A percentile compares a stretch with the other conserved stretches of the same genome.
Evolutionary conservation across 371 early-diverging fungal species (phyloP).

Genomic region (Capillidium heterosporum): DNA sequence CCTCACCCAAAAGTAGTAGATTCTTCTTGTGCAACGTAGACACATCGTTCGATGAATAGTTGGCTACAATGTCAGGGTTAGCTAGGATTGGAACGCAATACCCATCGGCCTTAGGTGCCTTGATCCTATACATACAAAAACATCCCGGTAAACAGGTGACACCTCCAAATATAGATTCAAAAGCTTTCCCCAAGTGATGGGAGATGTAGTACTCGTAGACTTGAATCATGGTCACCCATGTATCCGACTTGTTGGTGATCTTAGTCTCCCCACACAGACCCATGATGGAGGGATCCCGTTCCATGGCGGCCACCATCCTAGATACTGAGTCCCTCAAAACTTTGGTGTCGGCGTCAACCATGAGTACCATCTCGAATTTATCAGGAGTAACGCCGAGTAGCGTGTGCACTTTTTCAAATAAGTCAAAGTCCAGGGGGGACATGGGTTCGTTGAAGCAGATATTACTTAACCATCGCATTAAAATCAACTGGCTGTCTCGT

Average conservation of each 20-base stretch:
- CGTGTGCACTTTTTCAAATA: constrained; percentile 70
- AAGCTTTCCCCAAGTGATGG: constrained; percentile 83
- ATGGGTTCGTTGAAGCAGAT: constrained; percentile 82
- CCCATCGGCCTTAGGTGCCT: constrained; percentile 44
- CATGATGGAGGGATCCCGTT: constrained; percentile 54
- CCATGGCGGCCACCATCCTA: constrained; percentile 52
- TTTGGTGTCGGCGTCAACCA: constrained; percentile 94
- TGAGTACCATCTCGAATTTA: constrained; percentile 71
- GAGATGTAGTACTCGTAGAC: constrained; percentile 84
- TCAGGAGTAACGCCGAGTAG: constrained; percentile 66
- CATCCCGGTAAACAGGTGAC: constrained; percentile 94
- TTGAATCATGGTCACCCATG: constrained; percentile 85
- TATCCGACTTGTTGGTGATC: constrained; percentile 49
- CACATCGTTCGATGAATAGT: constrained; percentile 84
- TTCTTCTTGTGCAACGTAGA: constrained; percentile 98
- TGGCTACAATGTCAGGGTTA: constrained; percentile 74
- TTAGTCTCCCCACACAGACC: constrained; percentile 75
- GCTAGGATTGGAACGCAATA: constrained; percentile 68
- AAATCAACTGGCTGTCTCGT: constrained; percentile 93
- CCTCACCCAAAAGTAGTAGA: constrained; percentile 94
- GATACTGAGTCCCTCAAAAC: constrained; percentile 56
- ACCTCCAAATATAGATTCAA: constrained; percentile 86
- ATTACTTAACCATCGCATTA: constrained; percentile 89
- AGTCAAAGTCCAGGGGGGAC: constrained; percentile 83
- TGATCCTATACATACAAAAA: constrained; percentile 87